Evolutionary conservation across 352 stramenopile species (phyloP).

Genomic region (Phytophthora ohioensis): DNA sequence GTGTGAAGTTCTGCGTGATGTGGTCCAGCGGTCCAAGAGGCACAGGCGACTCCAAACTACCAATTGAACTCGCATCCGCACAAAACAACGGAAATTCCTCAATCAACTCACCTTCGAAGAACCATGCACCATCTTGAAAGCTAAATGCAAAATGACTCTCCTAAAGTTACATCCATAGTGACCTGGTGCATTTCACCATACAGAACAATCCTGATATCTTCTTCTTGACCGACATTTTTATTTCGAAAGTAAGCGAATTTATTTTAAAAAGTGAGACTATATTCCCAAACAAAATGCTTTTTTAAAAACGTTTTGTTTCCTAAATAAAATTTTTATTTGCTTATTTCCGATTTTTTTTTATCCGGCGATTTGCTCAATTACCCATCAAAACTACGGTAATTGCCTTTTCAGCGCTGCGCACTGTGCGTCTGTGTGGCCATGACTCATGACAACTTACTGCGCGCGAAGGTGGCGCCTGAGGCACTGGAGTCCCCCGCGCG

Average conservation of each 20-base stretch:
- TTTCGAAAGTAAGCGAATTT: too few species aligned
- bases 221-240: neutral
- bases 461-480: constrained; percentile 11
- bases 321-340: neutral
- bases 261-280: too few species aligned
- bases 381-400: constrained; percentile 24
- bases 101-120: neutral
- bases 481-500: constrained; percentile 34
- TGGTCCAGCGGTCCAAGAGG: constrained; percentile 35
- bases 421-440: constrained; percentile 11
- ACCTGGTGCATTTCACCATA: neutral
- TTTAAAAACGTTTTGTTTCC: neutral
- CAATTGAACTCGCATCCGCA: constrained; percentile 2
- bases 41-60: constrained; percentile 12
- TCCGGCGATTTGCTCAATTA: constrained; percentile 21
- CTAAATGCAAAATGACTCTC: constrained; percentile 6
- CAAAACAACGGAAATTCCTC: constrained; percentile 4
- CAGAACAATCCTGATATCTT: constrained; percentile 6
- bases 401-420: constrained; percentile 18
- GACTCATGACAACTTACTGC: constrained; percentile 6
- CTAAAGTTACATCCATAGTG: neutral
- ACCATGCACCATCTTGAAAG: neutral
- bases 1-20: constrained; percentile 22
- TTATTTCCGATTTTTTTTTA: constrained; percentile 20
- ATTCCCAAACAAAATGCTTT: neutral